Base-by-base conservation (phyloP, 371 early-diverging fungal species). In the Mucor piriformis region DNA sequence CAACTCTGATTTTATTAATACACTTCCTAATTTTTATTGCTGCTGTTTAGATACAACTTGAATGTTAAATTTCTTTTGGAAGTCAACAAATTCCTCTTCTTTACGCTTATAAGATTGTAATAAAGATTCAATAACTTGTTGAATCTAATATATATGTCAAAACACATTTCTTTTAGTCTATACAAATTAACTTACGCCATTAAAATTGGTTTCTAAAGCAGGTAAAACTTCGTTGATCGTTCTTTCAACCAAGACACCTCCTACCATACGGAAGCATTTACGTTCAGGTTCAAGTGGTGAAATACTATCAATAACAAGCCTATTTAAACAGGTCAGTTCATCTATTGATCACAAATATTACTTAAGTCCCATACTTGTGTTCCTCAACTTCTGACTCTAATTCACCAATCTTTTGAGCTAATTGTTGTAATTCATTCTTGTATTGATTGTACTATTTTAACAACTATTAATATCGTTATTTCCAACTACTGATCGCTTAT, bases 311-410 rank as follows among this genome's bases (percentile, higher is more conserved):
- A 96, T 88, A 10, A 97, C 98, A 49, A 95, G 86, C 52, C 92
- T 94, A 68, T 12, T 15, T 16, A n/a, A 20, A 54, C 16, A 20
- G 11, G 24, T 44, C 40, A 47, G 23, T 46, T 47, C 34, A n/a
- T 24, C 10, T 8, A n/a, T 21, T 0, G 12, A 13, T 15, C 38
- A 16, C 6, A n/a, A 49, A 49, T 10, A 29, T 6, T 27, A 7
- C n/a, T 27, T 16, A n/a, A n/a, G 25, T 6, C 6, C 6, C 58
- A 66, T 83, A 92, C 94, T 88, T 87, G 85, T 97, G 97, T 76
- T 97, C 98, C 66, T 95, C 97, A 7, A 88, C 81, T 72, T 97
- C 96, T 61, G 87, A 82, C 73, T 97, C 98, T 32, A 97, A 83
- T 72, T 96, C 97, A 27, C 95, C 95, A 57, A 96, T 83, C 83